Conservation (phyloP, 345 rosid genomes). For the Psidium guajava region DNA sequence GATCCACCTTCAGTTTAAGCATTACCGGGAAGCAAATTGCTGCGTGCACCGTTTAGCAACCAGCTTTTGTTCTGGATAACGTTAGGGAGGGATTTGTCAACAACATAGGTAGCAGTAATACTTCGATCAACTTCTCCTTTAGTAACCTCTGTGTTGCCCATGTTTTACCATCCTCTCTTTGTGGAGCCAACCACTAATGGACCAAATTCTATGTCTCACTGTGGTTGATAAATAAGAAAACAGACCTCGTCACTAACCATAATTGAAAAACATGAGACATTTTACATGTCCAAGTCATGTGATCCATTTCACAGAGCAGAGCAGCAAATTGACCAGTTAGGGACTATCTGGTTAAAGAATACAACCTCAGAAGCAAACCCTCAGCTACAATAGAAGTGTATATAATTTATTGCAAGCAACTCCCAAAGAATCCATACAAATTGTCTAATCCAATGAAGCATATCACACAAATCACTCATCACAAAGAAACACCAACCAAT, state of each 20-base stretch:
- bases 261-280: background rate
- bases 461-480: constrained; percentile 11
- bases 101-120: background rate
- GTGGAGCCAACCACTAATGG: background rate
- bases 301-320: background rate
- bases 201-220: background rate
- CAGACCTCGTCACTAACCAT: background rate
- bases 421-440: background rate
- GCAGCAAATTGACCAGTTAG: background rate
- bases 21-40: background rate
- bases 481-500: constrained; percentile 5
- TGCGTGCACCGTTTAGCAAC: background rate
- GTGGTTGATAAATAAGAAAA: background rate
- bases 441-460: constrained; percentile 1
- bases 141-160: background rate
- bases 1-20: background rate
- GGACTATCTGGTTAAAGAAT: background rate
- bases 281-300: background rate
- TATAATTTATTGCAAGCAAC: background rate
- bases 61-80: background rate
- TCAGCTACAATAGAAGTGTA: background rate
- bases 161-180: background rate
- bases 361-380: background rate
- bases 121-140: background rate
- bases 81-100: background rate